Evolutionary conservation across 2,329 filamentous ascomycete species (phyloP).

Genomic region (Ramularia collo-cygni): DNA sequence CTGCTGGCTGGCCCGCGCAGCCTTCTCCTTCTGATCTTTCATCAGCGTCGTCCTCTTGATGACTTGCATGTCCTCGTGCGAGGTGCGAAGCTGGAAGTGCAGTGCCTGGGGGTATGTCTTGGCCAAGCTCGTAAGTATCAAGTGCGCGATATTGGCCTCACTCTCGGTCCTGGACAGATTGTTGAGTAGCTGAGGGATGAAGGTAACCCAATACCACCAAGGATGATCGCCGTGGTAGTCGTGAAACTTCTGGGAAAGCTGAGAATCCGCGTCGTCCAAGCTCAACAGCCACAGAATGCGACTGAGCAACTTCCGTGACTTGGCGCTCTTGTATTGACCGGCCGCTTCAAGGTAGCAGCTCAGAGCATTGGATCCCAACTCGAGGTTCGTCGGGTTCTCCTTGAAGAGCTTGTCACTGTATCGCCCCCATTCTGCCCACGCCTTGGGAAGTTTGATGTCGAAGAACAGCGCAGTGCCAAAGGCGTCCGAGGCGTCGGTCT

Average conservation of each 20-base stretch:
- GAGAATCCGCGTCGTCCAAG: constrained; percentile 79
- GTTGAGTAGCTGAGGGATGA: constrained; percentile 91
- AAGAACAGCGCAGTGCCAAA: constrained; percentile 95
- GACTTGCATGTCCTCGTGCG: constrained; percentile 82
- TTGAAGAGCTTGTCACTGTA: constrained; percentile 98
- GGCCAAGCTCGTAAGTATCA: constrained; percentile 84
- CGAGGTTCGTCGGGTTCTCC: constrained; percentile 73
- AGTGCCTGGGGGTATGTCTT: constrained; percentile 91
- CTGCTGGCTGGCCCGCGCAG: constrained; percentile 54
- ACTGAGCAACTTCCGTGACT: constrained; percentile 87
- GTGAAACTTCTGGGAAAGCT: constrained; percentile 78
- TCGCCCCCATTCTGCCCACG: constrained; percentile 98
- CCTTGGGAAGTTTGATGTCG: constrained; percentile 90
- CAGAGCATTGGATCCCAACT: constrained; percentile 80
- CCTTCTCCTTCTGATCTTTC: constrained; percentile 50
- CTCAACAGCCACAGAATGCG: constrained; percentile 93
- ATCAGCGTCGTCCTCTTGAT: constrained; percentile 75
- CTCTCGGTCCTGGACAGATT: constrained; percentile 70
- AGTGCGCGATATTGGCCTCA: constrained; percentile 79
- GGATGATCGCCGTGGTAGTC: constrained; percentile 96
- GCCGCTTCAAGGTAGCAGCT: constrained; percentile 96
- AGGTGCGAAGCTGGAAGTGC: constrained; percentile 92
- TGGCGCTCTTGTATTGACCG: constrained; percentile 93
- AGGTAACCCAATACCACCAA: constrained; percentile 99
- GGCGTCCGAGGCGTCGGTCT: constrained; percentile 84